Conservation (phyloP, 176 grass and related monocot species). For the Oryza meridionalis region DNA sequence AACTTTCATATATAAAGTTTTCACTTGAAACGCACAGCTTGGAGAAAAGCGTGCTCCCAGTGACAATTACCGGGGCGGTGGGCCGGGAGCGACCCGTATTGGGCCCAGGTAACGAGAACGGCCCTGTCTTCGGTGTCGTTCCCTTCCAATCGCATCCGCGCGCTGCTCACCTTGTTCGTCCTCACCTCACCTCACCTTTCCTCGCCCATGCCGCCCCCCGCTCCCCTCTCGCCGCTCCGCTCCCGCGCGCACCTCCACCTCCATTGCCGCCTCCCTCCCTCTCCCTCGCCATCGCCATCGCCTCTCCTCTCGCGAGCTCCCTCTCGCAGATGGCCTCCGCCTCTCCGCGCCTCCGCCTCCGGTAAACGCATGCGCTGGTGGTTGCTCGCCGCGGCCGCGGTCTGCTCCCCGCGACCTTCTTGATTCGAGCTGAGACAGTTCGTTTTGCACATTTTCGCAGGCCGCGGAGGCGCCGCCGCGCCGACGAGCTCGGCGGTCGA, state of each 20-base stretch:
- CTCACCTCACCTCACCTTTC: not conserved
- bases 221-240: conserved; percentile 19
- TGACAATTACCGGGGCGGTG: no score
- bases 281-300: not conserved
- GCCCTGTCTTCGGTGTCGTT: no score
- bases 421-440: conserved; percentile 22
- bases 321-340: conserved; percentile 21
- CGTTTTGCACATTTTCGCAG: conserved; percentile 32
- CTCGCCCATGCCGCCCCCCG: not conserved
- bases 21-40: no score
- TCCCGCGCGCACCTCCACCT: not conserved
- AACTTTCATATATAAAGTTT: no score
- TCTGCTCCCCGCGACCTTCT: not conserved
- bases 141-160: not conserved
- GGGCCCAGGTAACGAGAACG: no score
- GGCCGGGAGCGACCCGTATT: no score
- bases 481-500: conserved; percentile 40
- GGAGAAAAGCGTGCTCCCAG: no score
- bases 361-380: conserved; percentile 10
- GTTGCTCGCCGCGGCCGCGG: no score
- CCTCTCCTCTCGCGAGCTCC: not conserved
- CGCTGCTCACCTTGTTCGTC: not conserved
- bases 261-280: not conserved
- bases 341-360: conserved; percentile 30
- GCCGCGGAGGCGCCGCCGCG: not conserved